A percentile compares a stretch with the other conserved stretches of the same genome.
These are phyloP conservation scores for Aspergillus terreus DNA, from an alignment of 2,329 filamentous ascomycete genomes.

Conservation along the genomic window DNA sequence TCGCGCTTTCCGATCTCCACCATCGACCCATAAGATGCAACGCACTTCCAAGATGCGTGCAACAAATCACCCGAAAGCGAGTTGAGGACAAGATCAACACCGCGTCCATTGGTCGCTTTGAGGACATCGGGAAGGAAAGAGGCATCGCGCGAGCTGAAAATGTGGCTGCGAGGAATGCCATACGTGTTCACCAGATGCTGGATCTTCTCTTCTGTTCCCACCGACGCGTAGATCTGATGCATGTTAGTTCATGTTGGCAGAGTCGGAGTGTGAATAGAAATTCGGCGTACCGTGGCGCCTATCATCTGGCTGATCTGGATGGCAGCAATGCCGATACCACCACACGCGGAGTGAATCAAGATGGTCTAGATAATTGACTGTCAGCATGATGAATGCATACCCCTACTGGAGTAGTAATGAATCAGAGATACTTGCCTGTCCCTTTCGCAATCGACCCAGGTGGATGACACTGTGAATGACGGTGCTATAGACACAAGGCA, in stretches of 20 bases:
- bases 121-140: constrained; percentile 16
- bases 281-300: constrained; percentile 11
- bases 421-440: constrained; percentile 19
- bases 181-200: constrained; percentile 19
- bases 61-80: constrained; percentile 24
- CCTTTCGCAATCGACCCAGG: constrained; percentile 3
- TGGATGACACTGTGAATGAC: constrained; percentile 20
- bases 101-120: constrained; percentile 14
- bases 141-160: constrained; percentile 21
- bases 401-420: too few species aligned
- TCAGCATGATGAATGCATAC: too few species aligned
- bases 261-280: too few species aligned
- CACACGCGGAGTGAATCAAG: constrained; percentile 25
- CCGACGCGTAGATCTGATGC: constrained; percentile 20
- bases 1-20: constrained; percentile 27
- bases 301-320: constrained; percentile 21
- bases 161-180: constrained; percentile 15
- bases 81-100: constrained; percentile 26
- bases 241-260: too few species aligned
- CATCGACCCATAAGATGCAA: constrained; percentile 27
- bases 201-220: constrained; percentile 19
- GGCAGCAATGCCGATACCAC: constrained; percentile 24
- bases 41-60: constrained; percentile 27
- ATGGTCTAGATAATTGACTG: too few species aligned
- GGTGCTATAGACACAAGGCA: constrained; percentile 18